Evolutionary conservation across 345 rosid genomes (phyloP).

Genomic region (Gossypium australe): DNA sequence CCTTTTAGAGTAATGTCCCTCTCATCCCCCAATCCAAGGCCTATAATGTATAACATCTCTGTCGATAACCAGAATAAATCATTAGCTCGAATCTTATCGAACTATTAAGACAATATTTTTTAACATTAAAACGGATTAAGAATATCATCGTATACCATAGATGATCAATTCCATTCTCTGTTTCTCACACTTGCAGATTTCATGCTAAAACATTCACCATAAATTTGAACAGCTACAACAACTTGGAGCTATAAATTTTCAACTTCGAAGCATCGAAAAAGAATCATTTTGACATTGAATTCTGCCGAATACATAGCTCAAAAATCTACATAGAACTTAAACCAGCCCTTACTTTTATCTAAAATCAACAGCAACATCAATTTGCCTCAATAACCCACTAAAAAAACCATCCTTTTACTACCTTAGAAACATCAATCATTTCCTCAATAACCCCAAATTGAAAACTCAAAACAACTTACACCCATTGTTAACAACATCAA

Average conservation of each 20-base stretch:
- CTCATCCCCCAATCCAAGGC: constrained; percentile 84
- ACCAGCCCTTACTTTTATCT: not conserved
- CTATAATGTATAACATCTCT: constrained; percentile 72
- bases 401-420: not conserved
- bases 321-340: not conserved
- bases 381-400: not conserved
- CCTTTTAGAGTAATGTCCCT: constrained; percentile 80
- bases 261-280: not conserved
- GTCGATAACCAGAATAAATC: not conserved
- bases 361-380: not conserved
- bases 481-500: not conserved
- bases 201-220: not conserved
- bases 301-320: not conserved
- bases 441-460: not conserved
- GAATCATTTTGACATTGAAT: not conserved
- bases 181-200: not conserved
- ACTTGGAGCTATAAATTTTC: not conserved
- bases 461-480: not conserved
- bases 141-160: not conserved
- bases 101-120: not conserved
- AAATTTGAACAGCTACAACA: not conserved
- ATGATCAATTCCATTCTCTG: not conserved
- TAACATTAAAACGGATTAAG: not conserved
- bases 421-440: not conserved
- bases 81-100: not conserved